A percentile compares a stretch with the other conserved stretches of the same genome.
Conservation (phyloP, 2,329 filamentous ascomycete species). For the Botrytis fabae region DNA sequence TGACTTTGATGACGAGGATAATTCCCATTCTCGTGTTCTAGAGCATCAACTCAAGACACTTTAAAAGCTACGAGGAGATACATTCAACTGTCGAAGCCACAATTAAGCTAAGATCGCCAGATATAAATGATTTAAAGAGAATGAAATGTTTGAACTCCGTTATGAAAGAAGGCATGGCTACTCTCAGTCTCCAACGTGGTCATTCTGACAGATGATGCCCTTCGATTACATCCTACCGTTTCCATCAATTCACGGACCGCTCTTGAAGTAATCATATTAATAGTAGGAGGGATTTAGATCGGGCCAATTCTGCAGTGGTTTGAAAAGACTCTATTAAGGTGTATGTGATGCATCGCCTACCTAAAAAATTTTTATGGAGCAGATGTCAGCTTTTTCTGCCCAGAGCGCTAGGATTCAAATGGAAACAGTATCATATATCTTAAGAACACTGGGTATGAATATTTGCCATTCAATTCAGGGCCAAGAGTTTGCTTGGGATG, state of each 20-base stretch:
- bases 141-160: neutral
- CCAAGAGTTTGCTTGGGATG: conserved; percentile 67
- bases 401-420: neutral
- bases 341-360: neutral
- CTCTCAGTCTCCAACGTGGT: neutral
- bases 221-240: neutral
- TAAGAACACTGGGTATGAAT: conserved; percentile 57
- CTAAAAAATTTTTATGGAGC: no score
- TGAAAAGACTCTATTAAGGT: neutral
- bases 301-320: neutral
- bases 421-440: conserved; percentile 32
- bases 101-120: neutral
- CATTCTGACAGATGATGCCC: neutral
- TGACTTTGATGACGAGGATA: neutral
- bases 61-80: neutral
- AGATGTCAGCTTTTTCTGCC: neutral
- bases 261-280: neutral
- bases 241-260: neutral
- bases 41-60: neutral
- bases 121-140: neutral
- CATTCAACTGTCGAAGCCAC: neutral
- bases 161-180: neutral
- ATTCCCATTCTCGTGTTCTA: neutral
- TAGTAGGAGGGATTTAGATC: neutral
- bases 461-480: conserved; percentile 74